These are phyloP conservation scores for Urochloa ruziziensis DNA, from an alignment of 176 grass and related monocot species.

Conservation along the genomic window DNA sequence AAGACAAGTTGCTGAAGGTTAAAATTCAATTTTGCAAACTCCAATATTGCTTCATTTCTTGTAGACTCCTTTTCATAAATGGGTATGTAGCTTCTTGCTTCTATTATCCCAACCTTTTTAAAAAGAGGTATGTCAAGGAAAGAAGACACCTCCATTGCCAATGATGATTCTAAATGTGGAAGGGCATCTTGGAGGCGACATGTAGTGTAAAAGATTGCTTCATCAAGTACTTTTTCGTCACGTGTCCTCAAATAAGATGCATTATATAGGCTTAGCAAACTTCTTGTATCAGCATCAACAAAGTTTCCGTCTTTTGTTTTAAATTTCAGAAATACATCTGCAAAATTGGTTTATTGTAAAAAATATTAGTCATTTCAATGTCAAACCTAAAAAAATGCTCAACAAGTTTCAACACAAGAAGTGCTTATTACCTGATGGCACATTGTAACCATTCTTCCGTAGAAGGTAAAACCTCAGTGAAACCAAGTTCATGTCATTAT, in stretches of 20 bases:
- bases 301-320: background rate
- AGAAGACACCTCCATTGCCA: background rate
- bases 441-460: constrained; percentile 25
- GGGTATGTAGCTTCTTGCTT: constrained; percentile 40
- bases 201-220: constrained; percentile 33
- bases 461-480: constrained; percentile 41
- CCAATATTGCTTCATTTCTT: constrained; percentile 27
- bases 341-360: background rate
- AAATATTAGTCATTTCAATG: background rate
- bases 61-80: constrained; percentile 26
- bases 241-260: constrained; percentile 30
- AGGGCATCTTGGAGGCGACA: background rate
- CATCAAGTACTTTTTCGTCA: constrained; percentile 31
- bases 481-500: constrained; percentile 12
- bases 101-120: constrained; percentile 19
- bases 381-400: background rate
- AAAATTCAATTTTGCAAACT: constrained; percentile 45
- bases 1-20: constrained; percentile 43
- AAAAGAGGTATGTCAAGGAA: constrained; percentile 27
- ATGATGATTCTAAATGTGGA: background rate
- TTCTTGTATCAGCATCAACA: constrained; percentile 12
- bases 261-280: constrained; percentile 42
- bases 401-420: background rate
- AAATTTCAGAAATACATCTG: background rate
- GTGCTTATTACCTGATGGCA: background rate